Base-by-base conservation (phyloP, 2,329 filamentous ascomycete species). In the Aspergillus pseudoterreus region DNA sequence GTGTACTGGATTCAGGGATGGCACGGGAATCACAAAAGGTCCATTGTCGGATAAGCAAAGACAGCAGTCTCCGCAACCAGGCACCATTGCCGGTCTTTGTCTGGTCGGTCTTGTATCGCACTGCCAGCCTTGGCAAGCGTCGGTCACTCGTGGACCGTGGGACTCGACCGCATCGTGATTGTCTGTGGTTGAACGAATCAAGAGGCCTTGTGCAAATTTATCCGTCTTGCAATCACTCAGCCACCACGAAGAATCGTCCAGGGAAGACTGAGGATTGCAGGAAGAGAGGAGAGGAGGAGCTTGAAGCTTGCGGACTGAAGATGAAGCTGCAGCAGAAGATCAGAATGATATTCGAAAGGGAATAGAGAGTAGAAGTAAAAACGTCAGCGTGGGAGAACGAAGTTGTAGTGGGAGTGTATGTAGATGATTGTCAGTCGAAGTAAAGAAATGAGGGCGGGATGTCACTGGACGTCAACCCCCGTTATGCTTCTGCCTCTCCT, bases 151-250 rank as follows among this genome's bases (percentile, higher is more conserved):
- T 44, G 30, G 36, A 17, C 19, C 35, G 53, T 53, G 53, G 50
- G 41, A 53, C 50, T 43, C 44, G 50, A 45, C 51, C 47, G 36
- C 49, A 54, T 48, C 12, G 45, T 48, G 14, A 44, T 41, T 50
- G 41, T 36, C 39, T 46, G 24, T 38, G 44, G 53, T 43, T 38
- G 22, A 32, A 45, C 53, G 46, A 55, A 55, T 55, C 50, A 55
- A 43, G 39, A 19, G 46, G 27, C 14, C 8, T 4, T 19, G 48
- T 32, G n/a, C 21, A 27, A 33, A 39, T 45, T 46, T 27, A 17
- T 38, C 27, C 27, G 27, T 30, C 8, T 30, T 30, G 10, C 27
- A 17, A 5, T 38, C 35, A 38, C 14, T 38, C 35, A 38, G 35
- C 35, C 35, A 38, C 35, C 35, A 38, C 14, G 35, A 38, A 38